phyloP scores from a whole-genome alignment of 345 rosid genomes.

The Cardamine resedifolia region DNA sequence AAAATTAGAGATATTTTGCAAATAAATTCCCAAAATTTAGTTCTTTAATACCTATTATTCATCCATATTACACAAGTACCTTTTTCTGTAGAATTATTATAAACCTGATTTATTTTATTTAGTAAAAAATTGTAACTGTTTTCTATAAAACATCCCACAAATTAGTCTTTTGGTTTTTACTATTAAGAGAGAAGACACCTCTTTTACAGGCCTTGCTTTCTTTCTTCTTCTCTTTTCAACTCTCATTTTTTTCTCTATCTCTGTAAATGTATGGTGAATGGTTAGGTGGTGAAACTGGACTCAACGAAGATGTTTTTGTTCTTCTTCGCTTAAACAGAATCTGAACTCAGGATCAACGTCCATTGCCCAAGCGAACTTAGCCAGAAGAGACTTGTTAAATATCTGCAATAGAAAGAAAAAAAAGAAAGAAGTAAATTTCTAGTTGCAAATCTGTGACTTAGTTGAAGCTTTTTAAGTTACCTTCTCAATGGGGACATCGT shows the following conservation, averaged over 20 bases:
- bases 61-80: background rate
- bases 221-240: constrained; percentile 22
- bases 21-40: background rate
- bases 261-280: constrained; percentile 36
- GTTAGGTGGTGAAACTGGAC: constrained; percentile 35
- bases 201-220: constrained; percentile 16
- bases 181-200: constrained; percentile 27
- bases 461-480: constrained; percentile 39
- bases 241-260: constrained; percentile 7
- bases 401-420: constrained; percentile 8
- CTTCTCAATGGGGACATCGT: constrained; percentile 97
- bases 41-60: background rate
- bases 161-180: constrained; percentile 7
- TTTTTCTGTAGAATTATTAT: background rate
- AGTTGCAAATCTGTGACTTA: background rate
- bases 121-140: background rate
- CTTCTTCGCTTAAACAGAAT: constrained; percentile 50
- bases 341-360: constrained; percentile 95
- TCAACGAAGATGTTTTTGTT: constrained; percentile 10
- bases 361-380: constrained; percentile 97
- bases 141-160: background rate
- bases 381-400: constrained; percentile 49
- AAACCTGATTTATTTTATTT: background rate
- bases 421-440: background rate
- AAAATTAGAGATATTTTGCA: background rate